phyloP scores from a whole-genome alignment of 345 rosid genomes.

The Lepidium aucheri region DNA sequence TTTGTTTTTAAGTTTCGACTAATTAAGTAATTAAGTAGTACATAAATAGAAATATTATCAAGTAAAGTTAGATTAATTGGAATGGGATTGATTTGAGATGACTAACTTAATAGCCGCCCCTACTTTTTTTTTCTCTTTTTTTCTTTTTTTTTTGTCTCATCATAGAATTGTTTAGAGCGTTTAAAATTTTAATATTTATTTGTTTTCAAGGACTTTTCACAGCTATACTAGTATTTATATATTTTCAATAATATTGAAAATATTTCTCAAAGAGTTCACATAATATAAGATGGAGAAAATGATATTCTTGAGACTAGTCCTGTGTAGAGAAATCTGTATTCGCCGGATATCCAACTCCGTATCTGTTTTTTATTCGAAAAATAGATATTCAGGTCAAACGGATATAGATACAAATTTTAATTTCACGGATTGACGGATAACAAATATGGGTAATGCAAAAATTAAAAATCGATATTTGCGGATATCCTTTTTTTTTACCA shows the following conservation, averaged over 20 bases:
- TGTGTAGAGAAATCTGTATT: no score
- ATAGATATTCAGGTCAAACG: no score
- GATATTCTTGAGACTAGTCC: no score
- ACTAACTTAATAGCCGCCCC: conserved; percentile 15
- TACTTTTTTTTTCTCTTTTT: not conserved
- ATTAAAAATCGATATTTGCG: no score
- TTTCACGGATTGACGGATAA: no score
- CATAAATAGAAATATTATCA: not conserved
- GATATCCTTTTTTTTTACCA: no score
- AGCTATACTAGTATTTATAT: not conserved
- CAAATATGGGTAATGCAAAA: no score
- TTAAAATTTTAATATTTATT: not conserved
- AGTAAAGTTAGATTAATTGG: not conserved
- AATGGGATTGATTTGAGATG: not conserved
- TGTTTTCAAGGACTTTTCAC: not conserved
- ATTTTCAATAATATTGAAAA: not conserved
- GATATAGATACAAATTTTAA: no score
- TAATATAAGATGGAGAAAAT: not conserved
- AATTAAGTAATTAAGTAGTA: no score
- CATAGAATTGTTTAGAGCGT: not conserved
- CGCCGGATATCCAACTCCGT: no score
- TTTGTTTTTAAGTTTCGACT: no score
- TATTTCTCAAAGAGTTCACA: not conserved
- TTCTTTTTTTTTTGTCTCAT: not conserved
- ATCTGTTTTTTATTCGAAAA: no score